phyloP scores from a whole-genome alignment of 1,284 basidiomycete species.

The Fomitopsis schrenkii region DNA sequence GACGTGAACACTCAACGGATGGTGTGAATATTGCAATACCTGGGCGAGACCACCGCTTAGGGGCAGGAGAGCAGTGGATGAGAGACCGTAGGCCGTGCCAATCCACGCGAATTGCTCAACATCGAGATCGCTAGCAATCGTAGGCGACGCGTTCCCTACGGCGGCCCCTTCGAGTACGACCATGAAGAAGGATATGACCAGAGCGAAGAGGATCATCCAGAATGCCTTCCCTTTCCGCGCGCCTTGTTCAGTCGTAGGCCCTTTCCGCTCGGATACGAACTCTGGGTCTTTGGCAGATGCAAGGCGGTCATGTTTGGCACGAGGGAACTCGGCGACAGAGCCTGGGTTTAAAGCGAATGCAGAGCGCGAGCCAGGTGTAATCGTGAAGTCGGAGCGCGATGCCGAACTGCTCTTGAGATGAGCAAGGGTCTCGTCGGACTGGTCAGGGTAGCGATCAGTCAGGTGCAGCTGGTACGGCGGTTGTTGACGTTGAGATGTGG shows the following conservation, averaged over 20 bases:
- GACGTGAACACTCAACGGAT: neutral
- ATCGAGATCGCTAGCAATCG: conserved; percentile 25
- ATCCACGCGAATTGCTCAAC: conserved; percentile 29
- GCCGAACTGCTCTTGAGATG: neutral
- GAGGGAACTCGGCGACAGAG: neutral
- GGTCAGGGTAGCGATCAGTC: neutral
- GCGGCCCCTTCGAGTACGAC: conserved; percentile 16
- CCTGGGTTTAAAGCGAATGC: neutral
- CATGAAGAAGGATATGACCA: conserved; percentile 8
- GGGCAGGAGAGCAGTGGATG: conserved; percentile 24
- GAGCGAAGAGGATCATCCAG: conserved; percentile 14
- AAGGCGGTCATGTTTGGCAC: neutral
- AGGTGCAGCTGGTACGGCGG: neutral
- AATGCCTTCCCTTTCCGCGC: conserved; percentile 7
- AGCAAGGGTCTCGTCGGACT: neutral
- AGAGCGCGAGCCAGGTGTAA: neutral
- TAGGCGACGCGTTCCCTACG: conserved; percentile 30
- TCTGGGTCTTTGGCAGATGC: neutral
- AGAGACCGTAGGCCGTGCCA: conserved; percentile 23
- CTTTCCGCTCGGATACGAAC: neutral
- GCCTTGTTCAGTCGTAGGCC: neutral
- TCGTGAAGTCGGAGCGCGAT: neutral
- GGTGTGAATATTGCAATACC: neutral
- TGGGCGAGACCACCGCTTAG: conserved; percentile 24
- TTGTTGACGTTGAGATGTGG: neutral